These are phyloP conservation scores for Hysterangium stoloniferum DNA, from an alignment of 768 basidiomycete species.

Conservation along the genomic window DNA sequence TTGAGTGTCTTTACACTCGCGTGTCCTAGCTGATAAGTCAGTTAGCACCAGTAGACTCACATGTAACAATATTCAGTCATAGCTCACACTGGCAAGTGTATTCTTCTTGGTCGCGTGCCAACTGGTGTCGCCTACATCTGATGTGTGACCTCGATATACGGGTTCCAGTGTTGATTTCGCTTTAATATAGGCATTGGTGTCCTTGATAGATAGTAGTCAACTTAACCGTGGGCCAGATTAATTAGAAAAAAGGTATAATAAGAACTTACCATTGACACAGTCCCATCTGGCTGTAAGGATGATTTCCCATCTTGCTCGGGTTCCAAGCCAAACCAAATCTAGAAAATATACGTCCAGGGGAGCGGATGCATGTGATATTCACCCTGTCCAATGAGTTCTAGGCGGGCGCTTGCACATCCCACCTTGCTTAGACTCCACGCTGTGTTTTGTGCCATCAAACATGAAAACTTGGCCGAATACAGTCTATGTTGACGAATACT, in stretches of 20 bases:
- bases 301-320: constrained; percentile 70
- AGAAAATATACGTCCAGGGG: constrained; percentile 2
- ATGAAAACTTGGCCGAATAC: constrained; percentile 83
- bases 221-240: too few species aligned
- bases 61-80: constrained; percentile 91
- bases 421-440: constrained; percentile 81
- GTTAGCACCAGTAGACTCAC: constrained; percentile 38
- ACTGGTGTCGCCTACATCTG: constrained; percentile 93
- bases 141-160: constrained; percentile 81
- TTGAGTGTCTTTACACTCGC: constrained; percentile 58
- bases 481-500: constrained; percentile 25
- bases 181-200: constrained; percentile 83
- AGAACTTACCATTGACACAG: constrained; percentile 77
- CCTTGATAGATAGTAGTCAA: constrained; percentile 44
- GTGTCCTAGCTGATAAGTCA: constrained; percentile 76
- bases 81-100: constrained; percentile 92
- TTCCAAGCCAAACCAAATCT: constrained; percentile 95
- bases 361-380: constrained; percentile 22
- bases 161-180: constrained; percentile 71
- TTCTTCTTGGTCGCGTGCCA: constrained; percentile 83
- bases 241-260: background rate
- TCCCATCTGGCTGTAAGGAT: constrained; percentile 91
- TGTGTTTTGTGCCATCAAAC: constrained; percentile 97
- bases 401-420: constrained; percentile 86
- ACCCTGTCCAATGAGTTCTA: constrained; percentile 94